Conservation (phyloP, 768 basidiomycete genomes). For the Leccinum uliginosum region DNA sequence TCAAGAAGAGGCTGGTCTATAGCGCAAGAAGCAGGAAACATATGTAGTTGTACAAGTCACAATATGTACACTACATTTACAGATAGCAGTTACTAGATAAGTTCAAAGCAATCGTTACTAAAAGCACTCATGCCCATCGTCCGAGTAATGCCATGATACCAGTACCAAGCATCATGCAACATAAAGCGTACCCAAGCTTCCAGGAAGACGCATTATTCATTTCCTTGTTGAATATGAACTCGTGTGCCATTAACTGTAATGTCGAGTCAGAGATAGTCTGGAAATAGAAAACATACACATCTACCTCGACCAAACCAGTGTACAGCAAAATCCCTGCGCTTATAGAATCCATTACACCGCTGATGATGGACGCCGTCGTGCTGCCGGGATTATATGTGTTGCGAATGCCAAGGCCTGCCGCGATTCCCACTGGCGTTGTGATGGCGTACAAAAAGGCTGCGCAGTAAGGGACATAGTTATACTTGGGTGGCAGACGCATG, state of each 20-base stretch:
- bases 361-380: constrained; percentile 72
- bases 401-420: constrained; percentile 73
- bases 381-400: constrained; percentile 78
- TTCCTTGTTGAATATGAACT: constrained; percentile 86
- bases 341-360: constrained; percentile 79
- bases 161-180: constrained; percentile 78
- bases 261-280: constrained; percentile 1
- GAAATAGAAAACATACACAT: neutral
- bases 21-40: neutral
- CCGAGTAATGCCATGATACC: constrained; percentile 91
- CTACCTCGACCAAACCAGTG: constrained; percentile 80
- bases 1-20: too few relatives aligned
- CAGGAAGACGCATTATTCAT: constrained; percentile 69
- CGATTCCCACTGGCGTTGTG: constrained; percentile 86
- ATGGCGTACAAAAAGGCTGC: constrained; percentile 67
- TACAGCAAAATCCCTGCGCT: constrained; percentile 88
- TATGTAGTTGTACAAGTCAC: neutral
- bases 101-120: neutral
- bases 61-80: neutral
- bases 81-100: neutral
- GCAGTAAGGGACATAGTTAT: constrained; percentile 51
- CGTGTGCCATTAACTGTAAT: constrained; percentile 81
- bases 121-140: constrained; percentile 67
- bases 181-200: constrained; percentile 67
- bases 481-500: constrained; percentile 55